phyloP scores from a whole-genome alignment of 768 basidiomycete species.

The Lactifluus pinguis region DNA sequence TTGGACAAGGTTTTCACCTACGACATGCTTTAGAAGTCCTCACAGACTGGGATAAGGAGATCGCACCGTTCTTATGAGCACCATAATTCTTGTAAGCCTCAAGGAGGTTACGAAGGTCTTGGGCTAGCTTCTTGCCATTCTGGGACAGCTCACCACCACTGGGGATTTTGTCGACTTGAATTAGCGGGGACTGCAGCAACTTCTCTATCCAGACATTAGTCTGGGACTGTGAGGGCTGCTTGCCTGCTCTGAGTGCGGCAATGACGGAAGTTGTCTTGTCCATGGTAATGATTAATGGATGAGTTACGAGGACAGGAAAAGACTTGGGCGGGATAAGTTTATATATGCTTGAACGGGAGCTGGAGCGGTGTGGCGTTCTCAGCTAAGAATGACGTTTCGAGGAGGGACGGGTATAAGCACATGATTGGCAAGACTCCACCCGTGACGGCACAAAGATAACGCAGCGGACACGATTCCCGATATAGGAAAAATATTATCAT shows the following conservation, averaged over 20 bases:
- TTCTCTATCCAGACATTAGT: constrained; percentile 44
- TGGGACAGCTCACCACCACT: constrained; percentile 39
- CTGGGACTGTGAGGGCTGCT: constrained; percentile 57
- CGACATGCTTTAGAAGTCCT: not conserved
- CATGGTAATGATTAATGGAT: constrained; percentile 31
- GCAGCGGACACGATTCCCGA: not conserved
- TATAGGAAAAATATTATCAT: not conserved
- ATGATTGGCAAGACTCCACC: constrained; percentile 1
- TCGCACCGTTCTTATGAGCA: constrained; percentile 47
- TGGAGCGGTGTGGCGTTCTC: not conserved
- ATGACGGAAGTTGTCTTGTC: constrained; percentile 52
- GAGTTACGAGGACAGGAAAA: not conserved
- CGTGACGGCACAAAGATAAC: not conserved
- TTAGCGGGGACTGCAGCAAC: constrained; percentile 40
- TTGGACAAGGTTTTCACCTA: constrained; percentile 59
- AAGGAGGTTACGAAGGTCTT: constrained; percentile 43
- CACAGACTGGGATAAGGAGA: not conserved
- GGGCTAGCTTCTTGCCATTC: constrained; percentile 45
- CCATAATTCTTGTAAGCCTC: constrained; percentile 48
- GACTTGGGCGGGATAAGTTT: not conserved
- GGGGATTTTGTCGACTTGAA: constrained; percentile 34
- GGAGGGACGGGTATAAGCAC: not conserved
- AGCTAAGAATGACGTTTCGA: not conserved
- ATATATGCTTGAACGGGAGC: not conserved
- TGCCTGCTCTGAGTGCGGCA: constrained; percentile 63